phyloP scores from a whole-genome alignment of 2,329 filamentous ascomycete species.

The Xylariaceae sp. region DNA sequence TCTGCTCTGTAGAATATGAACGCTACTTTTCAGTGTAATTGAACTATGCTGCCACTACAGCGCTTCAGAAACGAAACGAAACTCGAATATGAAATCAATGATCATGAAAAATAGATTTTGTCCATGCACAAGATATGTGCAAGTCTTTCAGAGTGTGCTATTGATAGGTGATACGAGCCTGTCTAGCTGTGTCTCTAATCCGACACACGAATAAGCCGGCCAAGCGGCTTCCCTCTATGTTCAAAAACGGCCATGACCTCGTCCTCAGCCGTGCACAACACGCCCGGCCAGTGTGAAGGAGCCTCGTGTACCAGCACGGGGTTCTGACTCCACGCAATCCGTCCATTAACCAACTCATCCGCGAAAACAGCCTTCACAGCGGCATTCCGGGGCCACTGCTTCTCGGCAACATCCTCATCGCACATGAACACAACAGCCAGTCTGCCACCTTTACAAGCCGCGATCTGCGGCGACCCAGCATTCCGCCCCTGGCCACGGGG shows the following conservation, averaged over 20 bases:
- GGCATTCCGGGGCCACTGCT: conserved; percentile 38
- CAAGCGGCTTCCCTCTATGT: conserved; percentile 27
- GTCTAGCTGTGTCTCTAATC: no score
- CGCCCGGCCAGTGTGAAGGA: conserved; percentile 34
- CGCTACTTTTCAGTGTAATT: no score
- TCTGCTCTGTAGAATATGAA: no score
- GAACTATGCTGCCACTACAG: no score
- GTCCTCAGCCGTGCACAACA: conserved; percentile 26
- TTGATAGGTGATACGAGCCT: no score
- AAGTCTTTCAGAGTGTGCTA: no score
- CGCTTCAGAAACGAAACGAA: no score
- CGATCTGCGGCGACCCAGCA: conserved; percentile 44
- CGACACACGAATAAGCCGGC: conserved; percentile 23
- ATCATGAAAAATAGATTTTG: no score
- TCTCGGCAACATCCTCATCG: conserved; percentile 37
- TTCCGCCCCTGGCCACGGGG: conserved; percentile 35
- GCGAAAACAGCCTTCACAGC: conserved; percentile 40
- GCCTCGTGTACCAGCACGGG: conserved; percentile 27
- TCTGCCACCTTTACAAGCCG: conserved; percentile 36
- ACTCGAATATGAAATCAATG: no score
- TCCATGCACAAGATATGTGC: no score
- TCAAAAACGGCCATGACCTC: conserved; percentile 32
- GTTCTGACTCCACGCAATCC: conserved; percentile 33
- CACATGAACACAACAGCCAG: conserved; percentile 45
- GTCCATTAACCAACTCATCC: conserved; percentile 30